These are phyloP conservation scores for Cryptococcus neoformans DNA, from an alignment of 1,284 basidiomycete species.

Conservation along the genomic window DNA sequence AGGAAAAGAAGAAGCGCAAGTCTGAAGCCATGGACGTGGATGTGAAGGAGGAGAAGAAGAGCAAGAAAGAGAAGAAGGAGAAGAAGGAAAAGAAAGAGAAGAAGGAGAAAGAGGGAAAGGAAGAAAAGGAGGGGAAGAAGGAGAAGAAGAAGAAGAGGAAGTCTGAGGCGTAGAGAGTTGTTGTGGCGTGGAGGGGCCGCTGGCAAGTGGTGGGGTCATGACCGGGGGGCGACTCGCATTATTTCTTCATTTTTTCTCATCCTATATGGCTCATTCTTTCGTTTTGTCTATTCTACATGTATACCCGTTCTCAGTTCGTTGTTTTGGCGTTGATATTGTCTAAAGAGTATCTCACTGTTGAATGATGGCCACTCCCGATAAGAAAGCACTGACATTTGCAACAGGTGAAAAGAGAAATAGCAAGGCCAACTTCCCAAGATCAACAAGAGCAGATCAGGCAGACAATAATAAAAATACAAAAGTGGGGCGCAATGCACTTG, in stretches of 20 bases:
- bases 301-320: conserved; percentile 45
- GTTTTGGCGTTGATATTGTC: conserved; percentile 84
- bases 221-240: neutral
- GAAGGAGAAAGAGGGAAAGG: conserved; percentile 35
- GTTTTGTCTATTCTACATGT: conserved; percentile 7
- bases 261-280: neutral
- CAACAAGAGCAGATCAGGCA: too few species aligned
- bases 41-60: conserved; percentile 32
- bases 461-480: too few species aligned
- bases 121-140: conserved; percentile 4
- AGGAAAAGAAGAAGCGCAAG: conserved; percentile 31
- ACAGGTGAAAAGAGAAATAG: too few species aligned
- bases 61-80: conserved; percentile 50
- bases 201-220: neutral
- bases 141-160: conserved; percentile 13
- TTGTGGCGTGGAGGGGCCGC: neutral
- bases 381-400: too few species aligned
- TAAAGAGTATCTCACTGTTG: too few species aligned
- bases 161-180: conserved; percentile 5
- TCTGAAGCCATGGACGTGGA: conserved; percentile 20
- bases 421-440: too few species aligned
- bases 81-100: conserved; percentile 27
- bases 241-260: neutral
- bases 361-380: too few species aligned
- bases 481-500: too few species aligned